phyloP scores from a whole-genome alignment of 192 early-diverging fungal genomes.

The Spizellomyces punctatus region DNA sequence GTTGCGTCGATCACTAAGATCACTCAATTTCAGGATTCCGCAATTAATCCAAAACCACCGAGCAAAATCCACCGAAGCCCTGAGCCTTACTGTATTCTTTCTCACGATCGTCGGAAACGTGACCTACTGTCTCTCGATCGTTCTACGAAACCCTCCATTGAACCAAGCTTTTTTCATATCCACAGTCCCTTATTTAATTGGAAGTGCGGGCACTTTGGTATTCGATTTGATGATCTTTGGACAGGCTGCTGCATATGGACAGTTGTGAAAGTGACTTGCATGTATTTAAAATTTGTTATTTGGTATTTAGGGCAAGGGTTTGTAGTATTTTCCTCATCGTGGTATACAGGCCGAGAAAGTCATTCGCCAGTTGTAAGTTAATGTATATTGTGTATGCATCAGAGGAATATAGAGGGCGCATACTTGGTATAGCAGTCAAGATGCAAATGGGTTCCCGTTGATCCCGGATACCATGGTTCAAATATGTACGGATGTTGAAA shows the following conservation, averaged over 20 bases:
- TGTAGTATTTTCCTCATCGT: no score
- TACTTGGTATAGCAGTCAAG: no score
- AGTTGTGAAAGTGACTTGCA: not conserved
- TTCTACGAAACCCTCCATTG: slow-evolving; percentile 32
- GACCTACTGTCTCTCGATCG: slow-evolving; percentile 39
- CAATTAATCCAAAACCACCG: slow-evolving; percentile 44
- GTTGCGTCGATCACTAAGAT: not conserved
- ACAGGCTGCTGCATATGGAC: slow-evolving; percentile 33
- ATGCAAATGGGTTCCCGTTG: no score
- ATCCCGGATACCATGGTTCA: no score
- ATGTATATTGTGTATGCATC: no score
- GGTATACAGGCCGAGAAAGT: no score
- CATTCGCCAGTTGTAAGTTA: no score
- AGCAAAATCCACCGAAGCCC: slow-evolving; percentile 38
- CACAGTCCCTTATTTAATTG: slow-evolving; percentile 45
- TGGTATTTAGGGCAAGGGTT: no score
- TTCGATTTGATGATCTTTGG: slow-evolving; percentile 45
- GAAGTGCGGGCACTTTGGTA: slow-evolving; percentile 36
- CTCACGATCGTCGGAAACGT: slow-evolving; percentile 49
- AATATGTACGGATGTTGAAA: no score
- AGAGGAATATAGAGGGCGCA: no score
- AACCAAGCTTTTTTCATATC: slow-evolving; percentile 24
- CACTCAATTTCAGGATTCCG: slow-evolving; percentile 36
- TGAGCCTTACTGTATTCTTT: slow-evolving; percentile 39
- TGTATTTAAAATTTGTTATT: no score